Evolutionary conservation across 2,329 filamentous ascomycete species (phyloP).

Genomic region (Aspergillus candidus): DNA sequence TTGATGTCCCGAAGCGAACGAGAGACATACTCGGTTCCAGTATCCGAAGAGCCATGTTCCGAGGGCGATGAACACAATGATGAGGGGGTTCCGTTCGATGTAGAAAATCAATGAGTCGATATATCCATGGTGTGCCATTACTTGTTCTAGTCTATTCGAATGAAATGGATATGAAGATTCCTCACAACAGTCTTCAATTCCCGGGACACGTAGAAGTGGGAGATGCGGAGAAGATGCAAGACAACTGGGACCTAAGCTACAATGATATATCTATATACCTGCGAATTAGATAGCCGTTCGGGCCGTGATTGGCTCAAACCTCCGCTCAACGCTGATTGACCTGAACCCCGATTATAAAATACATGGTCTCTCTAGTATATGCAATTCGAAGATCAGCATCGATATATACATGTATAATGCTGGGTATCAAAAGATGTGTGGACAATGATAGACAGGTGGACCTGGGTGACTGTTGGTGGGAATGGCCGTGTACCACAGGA

Average conservation of each 20-base stretch:
- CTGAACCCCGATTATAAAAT: constrained; percentile 5
- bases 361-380: background rate
- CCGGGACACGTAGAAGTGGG: no score
- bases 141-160: no score
- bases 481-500: no score
- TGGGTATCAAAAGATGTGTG: no score
- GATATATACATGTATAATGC: no score
- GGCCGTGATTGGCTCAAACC: constrained; percentile 10
- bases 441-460: no score
- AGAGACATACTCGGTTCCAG: constrained; percentile 10
- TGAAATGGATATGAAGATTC: no score
- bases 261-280: background rate
- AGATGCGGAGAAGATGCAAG: background rate
- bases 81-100: constrained; percentile 3
- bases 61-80: constrained; percentile 2
- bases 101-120: background rate
- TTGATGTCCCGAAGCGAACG: no score
- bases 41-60: constrained; percentile 5
- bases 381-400: no score
- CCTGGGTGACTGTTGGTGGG: no score
- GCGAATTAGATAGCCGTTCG: constrained; percentile 5
- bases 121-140: background rate
- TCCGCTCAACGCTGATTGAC: constrained; percentile 13
- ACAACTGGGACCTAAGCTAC: background rate
- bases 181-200: no score